Evolutionary conservation across 2,329 filamentous ascomycete genomes (phyloP), one percentile per base, ranked within the genome.

Genomic region (Colletotrichum sp.): DNA sequence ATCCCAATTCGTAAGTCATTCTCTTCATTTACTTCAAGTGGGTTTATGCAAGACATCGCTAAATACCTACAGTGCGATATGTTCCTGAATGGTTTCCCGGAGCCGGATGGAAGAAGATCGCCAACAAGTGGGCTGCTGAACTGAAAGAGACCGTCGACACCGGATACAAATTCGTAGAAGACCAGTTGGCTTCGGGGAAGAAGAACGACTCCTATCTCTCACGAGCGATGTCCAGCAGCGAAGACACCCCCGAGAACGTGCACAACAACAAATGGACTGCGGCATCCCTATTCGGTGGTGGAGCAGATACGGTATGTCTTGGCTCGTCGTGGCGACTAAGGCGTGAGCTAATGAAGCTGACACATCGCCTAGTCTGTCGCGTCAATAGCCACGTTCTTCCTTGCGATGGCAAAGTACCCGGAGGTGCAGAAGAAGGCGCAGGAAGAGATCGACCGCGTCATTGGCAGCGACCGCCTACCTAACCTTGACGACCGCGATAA

Each of bases 381-480:
- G 1, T 81, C 85, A 1, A 77, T 88, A 5, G 78, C 80, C 59
- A 71, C 12, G 0, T 90, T 90, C 81, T 88, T 87, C 78, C 80
- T 90, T 2, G 86, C 86, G 10, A 89, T 91, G 86, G 82, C 81
- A 1, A 66, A 88, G 7, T 84, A 84, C 65, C 89, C 89, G 0
- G 86, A 89, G 32, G 83, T 87, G 0, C 87, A 89, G 60, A 13
- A 49, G 18, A 68, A 68, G n/a, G 91, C 90, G 0, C 88, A 89
- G 78, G 84, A 85, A 28, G 89, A 92, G 78, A 83, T 92, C 6
- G 89, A 91, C 77, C 80, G 82, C 2, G 86, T 90, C 2, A 83
- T 92, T 3, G 90, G 90, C 2, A 79, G 82, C 1, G 75, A 84
- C 13, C 84, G 90, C 4, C 84, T 87, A 9, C 90, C 90, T 0